Evolutionary conservation across 2,329 filamentous ascomycete species (phyloP).

Genomic region (Epicoccum sorghinum): DNA sequence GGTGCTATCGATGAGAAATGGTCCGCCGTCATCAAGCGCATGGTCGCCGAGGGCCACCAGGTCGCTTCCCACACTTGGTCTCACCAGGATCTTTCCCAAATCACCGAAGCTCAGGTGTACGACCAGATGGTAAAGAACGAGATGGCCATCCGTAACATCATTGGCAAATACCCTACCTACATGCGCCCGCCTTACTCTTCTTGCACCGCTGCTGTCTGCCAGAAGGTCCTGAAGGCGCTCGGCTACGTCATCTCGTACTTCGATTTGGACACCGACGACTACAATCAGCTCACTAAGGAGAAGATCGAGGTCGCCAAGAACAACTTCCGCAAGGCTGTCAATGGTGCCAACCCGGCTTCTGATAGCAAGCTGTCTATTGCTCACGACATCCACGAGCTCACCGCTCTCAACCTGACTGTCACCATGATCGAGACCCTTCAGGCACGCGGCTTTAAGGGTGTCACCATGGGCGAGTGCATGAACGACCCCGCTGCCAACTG

Average conservation of each 20-base stretch:
- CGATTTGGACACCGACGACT: slow-evolving; percentile 62
- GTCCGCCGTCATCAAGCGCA: slow-evolving; percentile 59
- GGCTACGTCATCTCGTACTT: slow-evolving; percentile 67
- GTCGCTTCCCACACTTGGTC: slow-evolving; percentile 66
- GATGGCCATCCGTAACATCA: slow-evolving; percentile 61
- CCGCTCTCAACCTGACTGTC: slow-evolving; percentile 51
- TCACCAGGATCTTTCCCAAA: slow-evolving; percentile 55
- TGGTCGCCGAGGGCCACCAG: slow-evolving; percentile 63
- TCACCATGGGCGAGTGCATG: slow-evolving; percentile 57
- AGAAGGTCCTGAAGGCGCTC: slow-evolving; percentile 49
- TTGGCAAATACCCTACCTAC: slow-evolving; percentile 62
- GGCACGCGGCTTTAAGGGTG: slow-evolving; percentile 49
- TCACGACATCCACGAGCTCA: slow-evolving; percentile 57
- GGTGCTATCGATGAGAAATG: slow-evolving; percentile 63
- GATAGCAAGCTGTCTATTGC: slow-evolving; percentile 60
- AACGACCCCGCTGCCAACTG: slow-evolving; percentile 54
- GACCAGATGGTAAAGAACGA: slow-evolving; percentile 61
- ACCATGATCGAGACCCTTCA: slow-evolving; percentile 52
- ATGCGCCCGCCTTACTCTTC: slow-evolving; percentile 58
- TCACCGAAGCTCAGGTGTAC: slow-evolving; percentile 51
- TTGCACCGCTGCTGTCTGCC: slow-evolving; percentile 48
- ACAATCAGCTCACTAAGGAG: slow-evolving; percentile 37
- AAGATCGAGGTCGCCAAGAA: slow-evolving; percentile 43
- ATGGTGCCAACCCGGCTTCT: slow-evolving; percentile 30
- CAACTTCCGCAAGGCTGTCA: slow-evolving; percentile 52